Conservation (phyloP, 257 asterid genomes). For the Jaltomata sinuosa region DNA sequence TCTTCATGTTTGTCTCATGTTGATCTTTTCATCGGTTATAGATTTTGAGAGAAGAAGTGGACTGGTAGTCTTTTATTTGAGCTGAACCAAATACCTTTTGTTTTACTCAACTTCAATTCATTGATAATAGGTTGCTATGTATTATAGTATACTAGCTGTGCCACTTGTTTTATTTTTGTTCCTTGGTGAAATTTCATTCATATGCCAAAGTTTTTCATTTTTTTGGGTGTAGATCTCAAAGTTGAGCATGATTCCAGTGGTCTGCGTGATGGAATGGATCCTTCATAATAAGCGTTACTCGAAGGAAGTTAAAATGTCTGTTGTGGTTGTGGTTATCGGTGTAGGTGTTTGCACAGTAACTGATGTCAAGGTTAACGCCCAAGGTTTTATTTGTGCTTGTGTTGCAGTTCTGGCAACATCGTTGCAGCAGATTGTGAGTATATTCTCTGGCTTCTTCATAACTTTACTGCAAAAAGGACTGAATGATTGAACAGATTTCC, state of each 20-base stretch:
- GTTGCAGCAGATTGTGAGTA: slow-evolving; percentile 89
- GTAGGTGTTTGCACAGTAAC: slow-evolving; percentile 99
- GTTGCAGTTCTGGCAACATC: slow-evolving; percentile 90
- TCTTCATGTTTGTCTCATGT: background rate
- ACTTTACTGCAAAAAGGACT: background rate
- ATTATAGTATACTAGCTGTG: background rate
- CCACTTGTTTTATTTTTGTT: background rate
- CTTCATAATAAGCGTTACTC: slow-evolving; percentile 74
- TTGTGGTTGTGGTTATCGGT: slow-evolving; percentile 86
- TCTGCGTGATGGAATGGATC: slow-evolving; percentile 93
- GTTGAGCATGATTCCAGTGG: slow-evolving; percentile 98
- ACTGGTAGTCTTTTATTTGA: no score
- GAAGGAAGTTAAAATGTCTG: slow-evolving; percentile 74
- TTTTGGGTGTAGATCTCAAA: slow-evolving; percentile 68
- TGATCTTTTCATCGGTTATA: background rate
- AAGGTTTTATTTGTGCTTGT: slow-evolving; percentile 83
- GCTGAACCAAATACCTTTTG: no score
- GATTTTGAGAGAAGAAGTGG: background rate
- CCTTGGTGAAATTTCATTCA: background rate
- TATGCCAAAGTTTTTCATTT: slow-evolving; percentile 10
- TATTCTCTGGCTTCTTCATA: background rate
- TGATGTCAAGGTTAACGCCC: slow-evolving; percentile 81
- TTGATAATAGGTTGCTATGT: background rate
- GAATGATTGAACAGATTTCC: background rate
- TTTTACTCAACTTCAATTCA: no score